A percentile compares a stretch with the other conserved stretches of the same genome.
Conservation (phyloP, 495 filamentous ascomycete species). For the Xylaria sp. region DNA sequence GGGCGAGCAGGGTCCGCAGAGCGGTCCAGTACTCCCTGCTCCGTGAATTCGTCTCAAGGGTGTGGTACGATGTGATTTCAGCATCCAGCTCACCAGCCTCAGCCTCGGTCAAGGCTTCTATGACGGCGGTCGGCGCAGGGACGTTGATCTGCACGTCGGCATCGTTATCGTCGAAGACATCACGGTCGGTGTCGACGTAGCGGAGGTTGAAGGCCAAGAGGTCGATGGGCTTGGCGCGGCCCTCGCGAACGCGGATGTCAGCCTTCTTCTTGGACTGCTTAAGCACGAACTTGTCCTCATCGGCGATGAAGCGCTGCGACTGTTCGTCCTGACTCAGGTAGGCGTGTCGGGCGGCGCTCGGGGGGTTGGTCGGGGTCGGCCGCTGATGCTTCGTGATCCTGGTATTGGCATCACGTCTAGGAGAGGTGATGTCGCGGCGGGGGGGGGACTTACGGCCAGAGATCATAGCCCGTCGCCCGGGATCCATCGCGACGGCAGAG, state of each 20-base stretch:
- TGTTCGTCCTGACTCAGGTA: slow-evolving; percentile 70
- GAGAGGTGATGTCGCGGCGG: slow-evolving; percentile 52
- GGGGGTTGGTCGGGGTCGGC: slow-evolving; percentile 39
- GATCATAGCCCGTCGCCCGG: slow-evolving; percentile 57
- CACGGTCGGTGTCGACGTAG: slow-evolving; percentile 82
- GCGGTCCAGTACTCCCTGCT: slow-evolving; percentile 94
- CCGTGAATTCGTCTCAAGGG: slow-evolving; percentile 75
- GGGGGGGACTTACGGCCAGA: slow-evolving; percentile 49
- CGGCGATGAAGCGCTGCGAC: slow-evolving; percentile 83
- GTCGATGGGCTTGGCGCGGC: slow-evolving; percentile 91
- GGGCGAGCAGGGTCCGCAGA: slow-evolving; percentile 82
- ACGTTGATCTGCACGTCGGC: slow-evolving; percentile 74
- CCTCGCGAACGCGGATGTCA: slow-evolving; percentile 93
- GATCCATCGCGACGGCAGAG: slow-evolving; percentile 47
- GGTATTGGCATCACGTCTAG: slow-evolving; percentile 51
- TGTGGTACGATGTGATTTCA: slow-evolving; percentile 85
- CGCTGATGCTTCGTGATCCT: slow-evolving; percentile 54
- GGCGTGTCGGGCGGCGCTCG: slow-evolving; percentile 35
- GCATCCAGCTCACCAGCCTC: slow-evolving; percentile 81
- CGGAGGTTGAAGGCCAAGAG: slow-evolving; percentile 92
- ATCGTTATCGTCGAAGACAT: slow-evolving; percentile 82
- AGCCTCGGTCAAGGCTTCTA: slow-evolving; percentile 74
- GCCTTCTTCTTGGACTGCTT: slow-evolving; percentile 99
- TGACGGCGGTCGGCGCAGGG: slow-evolving; percentile 80
- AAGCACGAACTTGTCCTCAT: slow-evolving; percentile 95